These are phyloP conservation scores for Flagelloscypha sp. DNA, from an alignment of 768 basidiomycete species.

Conservation along the genomic window DNA sequence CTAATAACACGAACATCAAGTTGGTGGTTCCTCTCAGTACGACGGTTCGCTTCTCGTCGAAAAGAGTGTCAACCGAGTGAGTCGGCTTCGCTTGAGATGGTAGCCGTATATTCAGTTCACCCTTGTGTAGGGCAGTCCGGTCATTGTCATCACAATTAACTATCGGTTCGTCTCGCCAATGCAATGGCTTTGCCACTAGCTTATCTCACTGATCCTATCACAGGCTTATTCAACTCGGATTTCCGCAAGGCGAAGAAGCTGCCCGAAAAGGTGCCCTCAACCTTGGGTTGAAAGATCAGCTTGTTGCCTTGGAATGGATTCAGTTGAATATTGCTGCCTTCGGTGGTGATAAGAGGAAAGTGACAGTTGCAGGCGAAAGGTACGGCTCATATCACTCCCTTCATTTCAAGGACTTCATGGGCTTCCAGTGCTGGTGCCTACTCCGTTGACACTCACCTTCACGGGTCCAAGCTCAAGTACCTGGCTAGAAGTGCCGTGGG, in stretches of 20 bases:
- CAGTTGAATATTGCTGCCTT: slow-evolving; percentile 51
- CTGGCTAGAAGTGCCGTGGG: too few relatives aligned
- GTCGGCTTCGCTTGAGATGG: not conserved
- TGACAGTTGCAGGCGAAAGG: slow-evolving; percentile 23
- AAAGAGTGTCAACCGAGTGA: slow-evolving; percentile 17
- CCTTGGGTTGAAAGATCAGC: slow-evolving; percentile 38
- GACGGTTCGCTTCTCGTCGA: slow-evolving; percentile 22
- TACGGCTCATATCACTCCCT: too few relatives aligned
- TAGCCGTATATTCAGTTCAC: not conserved
- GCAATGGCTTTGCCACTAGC: too few relatives aligned
- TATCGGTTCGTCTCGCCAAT: too few relatives aligned
- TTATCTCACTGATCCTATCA: too few relatives aligned
- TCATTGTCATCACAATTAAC: slow-evolving; percentile 42
- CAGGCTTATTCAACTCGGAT: slow-evolving; percentile 43
- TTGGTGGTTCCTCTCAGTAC: slow-evolving; percentile 19
- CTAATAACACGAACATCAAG: not conserved
- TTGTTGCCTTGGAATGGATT: slow-evolving; percentile 43
- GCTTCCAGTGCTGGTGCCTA: too few relatives aligned
- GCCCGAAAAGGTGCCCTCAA: slow-evolving; percentile 29
- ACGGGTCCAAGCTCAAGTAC: too few relatives aligned
- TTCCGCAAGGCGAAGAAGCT: slow-evolving; percentile 36
- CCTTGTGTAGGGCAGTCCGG: slow-evolving; percentile 25
- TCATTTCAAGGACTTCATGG: too few relatives aligned
- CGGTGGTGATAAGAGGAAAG: slow-evolving; percentile 48
- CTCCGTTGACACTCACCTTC: too few relatives aligned